Evolutionary conservation across 2,329 filamentous ascomycete species (phyloP), one percentile per base, ranked within the genome.

Genomic region (Aspergillus versicolor): DNA sequence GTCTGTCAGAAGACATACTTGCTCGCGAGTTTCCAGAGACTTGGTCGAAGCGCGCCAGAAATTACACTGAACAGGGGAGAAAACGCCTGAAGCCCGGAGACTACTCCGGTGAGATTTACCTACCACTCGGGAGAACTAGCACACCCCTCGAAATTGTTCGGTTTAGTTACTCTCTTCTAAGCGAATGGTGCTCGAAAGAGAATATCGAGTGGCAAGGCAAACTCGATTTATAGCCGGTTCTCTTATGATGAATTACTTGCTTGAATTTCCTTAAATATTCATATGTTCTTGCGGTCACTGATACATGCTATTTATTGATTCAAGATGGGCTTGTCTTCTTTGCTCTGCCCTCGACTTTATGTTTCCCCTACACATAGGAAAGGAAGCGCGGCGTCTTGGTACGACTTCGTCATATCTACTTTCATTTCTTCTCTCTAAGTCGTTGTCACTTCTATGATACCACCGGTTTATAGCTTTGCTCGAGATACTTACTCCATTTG

Each of bases 161-260:
- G 4, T 80, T 80, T 62, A 75, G 74, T 8, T 70, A 71, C 61
- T 67, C 67, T n/a, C 68, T 81, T 42, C 61, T 83, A 58, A 70
- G 69, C 17, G 77, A 80, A 57, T 82, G 78, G 76, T 76, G 75
- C 46, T 66, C 68, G 52, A 77, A 73, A 54, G 77, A 82, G 67
- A 72, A 70, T 13, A 67, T 81, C 15, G 70, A 75, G 9, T 81
- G 76, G 77, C 70, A 71, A 56, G 71, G 72, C 44, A 72, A 71
- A 45, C 67, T 78, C 52, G 70, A 66, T 58, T 64, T 78, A 63
- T 79, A 66, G 34, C 5, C 38, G 13, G 15, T 24, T 49, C 44
- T 34, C 19, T 27, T 19, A 38, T 38, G 50, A 52, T 42, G 27
- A 50, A 19, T 50, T 22, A 11, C 17, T 13, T 47, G 27, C 27